Evolutionary conservation across 2,329 filamentous ascomycete genomes (phyloP), one percentile per base, ranked within the genome.

Genomic region (Ascochyta viciae-villosae): DNA sequence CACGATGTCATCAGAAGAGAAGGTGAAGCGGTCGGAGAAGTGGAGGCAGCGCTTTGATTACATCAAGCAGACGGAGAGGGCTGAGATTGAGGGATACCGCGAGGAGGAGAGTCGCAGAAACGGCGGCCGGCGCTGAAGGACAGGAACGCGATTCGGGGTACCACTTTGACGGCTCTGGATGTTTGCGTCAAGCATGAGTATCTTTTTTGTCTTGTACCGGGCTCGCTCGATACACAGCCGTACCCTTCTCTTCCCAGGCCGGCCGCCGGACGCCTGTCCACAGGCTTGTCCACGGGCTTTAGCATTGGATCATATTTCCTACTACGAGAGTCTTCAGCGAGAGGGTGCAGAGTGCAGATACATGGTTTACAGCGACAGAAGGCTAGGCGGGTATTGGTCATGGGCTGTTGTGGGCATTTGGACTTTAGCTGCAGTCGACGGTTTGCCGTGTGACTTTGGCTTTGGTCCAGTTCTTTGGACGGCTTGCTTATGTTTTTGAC

Each of bases 1-100:
- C 13, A 66, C 57, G 50, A 70, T 75, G 66, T 74, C 71, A n/a
- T 68, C 68, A 3, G 74, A 74, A 15, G 72, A 77, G 6, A 76
- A 74, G 66, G 63, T 59, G 42, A 64, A 61, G 44, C 74, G 72
- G 38, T 65, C 70, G 2, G 63, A 74, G 55, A 71, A 73, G 52
- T 77, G 75, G 75, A 70, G 65, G 44, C 62, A 63, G 45, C 71
- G 74, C 15, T 77, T 77, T 57, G 62, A 63, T 27, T 54, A 63
- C 34, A 68, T 77, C 64, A 75, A 70, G 62, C 58, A 58, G 42
- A 58, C 50, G 3, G 70, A 76, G 56, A 44, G 56, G 22, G 60
- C 69, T 33, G 67, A 74, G 40, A 68, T 74, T 31, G 61, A 68
- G 13, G 57, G 62, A 47, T 62, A 74, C 33, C 51, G 45, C 19